phyloP scores from a whole-genome alignment of 768 basidiomycete species.

The Pleurotus pulmonarius region DNA sequence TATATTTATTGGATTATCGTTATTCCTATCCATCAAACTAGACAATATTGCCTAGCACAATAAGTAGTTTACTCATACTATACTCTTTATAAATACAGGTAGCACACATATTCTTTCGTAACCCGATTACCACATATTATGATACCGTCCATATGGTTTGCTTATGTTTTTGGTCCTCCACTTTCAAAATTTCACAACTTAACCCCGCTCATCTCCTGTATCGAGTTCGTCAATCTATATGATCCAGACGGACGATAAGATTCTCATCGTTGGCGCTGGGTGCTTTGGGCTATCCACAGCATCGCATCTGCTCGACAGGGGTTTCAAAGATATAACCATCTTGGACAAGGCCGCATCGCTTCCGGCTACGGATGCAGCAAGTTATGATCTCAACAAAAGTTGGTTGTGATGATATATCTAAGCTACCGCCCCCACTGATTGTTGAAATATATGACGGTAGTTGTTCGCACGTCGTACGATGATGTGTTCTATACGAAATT shows the following conservation, averaged over 20 bases:
- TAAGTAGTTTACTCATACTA: too few relatives aligned
- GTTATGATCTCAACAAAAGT: conserved; percentile 53
- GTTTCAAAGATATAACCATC: conserved; percentile 68
- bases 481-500: conserved; percentile 68
- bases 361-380: conserved; percentile 82
- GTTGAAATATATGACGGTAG: conserved; percentile 26
- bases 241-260: conserved; percentile 27
- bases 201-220: background rate
- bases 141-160: too few relatives aligned
- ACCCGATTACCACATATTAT: too few relatives aligned
- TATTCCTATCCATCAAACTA: too few relatives aligned
- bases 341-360: conserved; percentile 66
- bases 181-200: background rate
- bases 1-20: too few relatives aligned
- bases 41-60: too few relatives aligned
- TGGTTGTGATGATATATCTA: background rate
- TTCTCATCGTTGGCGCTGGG: conserved; percentile 77
- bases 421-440: background rate
- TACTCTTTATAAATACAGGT: too few relatives aligned
- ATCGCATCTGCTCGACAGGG: conserved; percentile 65
- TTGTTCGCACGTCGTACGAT: conserved; percentile 71
- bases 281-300: conserved; percentile 89
- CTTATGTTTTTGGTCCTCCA: too few relatives aligned
- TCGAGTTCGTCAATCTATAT: conserved; percentile 11
- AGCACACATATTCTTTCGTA: too few relatives aligned